Conservation (phyloP, 106 monocot genomes). For the Alisma plantagoaquatica region DNA sequence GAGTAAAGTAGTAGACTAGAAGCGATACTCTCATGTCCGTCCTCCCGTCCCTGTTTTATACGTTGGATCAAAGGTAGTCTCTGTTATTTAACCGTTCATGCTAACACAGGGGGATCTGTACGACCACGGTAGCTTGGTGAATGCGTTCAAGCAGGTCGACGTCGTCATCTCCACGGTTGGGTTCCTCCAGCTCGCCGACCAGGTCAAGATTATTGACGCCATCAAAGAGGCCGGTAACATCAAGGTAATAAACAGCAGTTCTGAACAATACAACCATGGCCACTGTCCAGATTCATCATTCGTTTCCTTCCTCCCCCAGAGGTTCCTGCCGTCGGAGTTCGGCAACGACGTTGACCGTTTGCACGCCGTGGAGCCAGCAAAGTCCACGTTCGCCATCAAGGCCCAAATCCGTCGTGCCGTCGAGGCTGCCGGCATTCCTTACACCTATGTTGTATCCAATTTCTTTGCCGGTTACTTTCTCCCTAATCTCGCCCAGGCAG, state of each 20-base stretch:
- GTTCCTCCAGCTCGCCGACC: conserved; percentile 10
- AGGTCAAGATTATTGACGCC: conserved; percentile 30
- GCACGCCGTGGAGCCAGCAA: conserved; percentile 32
- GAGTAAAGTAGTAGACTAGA: too few species aligned
- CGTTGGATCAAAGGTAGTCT: too few species aligned
- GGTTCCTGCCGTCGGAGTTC: conserved; percentile 50
- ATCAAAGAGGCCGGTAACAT: conserved; percentile 43
- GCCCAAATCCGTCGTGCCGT: conserved; percentile 19
- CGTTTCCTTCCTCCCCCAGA: too few species aligned
- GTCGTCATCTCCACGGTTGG: conserved; percentile 43
- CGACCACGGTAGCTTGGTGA: conserved; percentile 43
- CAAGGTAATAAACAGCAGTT: too few species aligned
- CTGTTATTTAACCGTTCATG: neutral
- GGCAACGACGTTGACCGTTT: conserved; percentile 44
- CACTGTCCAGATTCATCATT: too few species aligned
- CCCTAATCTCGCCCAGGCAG: conserved; percentile 17
- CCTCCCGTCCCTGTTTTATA: too few species aligned
- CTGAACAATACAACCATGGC: too few species aligned
- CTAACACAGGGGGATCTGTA: conserved; percentile 33
- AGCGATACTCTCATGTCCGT: neutral
- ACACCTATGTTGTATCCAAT: conserved; percentile 37
- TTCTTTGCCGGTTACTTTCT: conserved; percentile 40
- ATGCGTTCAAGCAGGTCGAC: conserved; percentile 37
- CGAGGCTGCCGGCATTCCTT: conserved; percentile 37
- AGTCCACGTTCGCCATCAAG: conserved; percentile 21